Evolutionary conservation across 768 basidiomycete species (phyloP).

Genomic region (Piloderma croceum): DNA sequence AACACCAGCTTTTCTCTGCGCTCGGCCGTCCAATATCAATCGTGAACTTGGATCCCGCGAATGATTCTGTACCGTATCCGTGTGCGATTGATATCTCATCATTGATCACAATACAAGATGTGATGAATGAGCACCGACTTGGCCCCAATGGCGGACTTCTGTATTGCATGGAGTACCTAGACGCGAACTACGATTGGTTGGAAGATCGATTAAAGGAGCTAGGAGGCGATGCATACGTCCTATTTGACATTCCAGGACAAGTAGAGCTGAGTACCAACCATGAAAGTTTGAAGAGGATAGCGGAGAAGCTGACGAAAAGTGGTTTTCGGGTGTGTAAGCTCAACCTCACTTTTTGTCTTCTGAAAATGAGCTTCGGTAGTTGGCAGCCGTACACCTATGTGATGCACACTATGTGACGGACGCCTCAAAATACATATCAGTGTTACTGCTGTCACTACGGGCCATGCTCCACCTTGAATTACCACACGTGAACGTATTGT

Average conservation of each 20-base stretch:
- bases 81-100: conserved; percentile 81
- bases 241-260: conserved; percentile 96
- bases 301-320: conserved; percentile 62
- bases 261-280: conserved; percentile 98
- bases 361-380: conserved; percentile 36
- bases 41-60: conserved; percentile 95
- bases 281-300: conserved; percentile 76
- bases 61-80: conserved; percentile 84
- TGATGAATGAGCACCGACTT: conserved; percentile 76
- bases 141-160: conserved; percentile 97
- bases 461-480: conserved; percentile 98
- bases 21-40: conserved; percentile 81
- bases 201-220: conserved; percentile 60
- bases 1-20: conserved; percentile 84
- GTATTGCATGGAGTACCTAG: conserved; percentile 95
- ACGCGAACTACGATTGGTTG: conserved; percentile 90
- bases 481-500: conserved; percentile 96
- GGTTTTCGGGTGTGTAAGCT: conserved; percentile 74
- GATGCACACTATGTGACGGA: conserved; percentile 98
- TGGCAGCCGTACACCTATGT: conserved; percentile 91
- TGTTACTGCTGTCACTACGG: conserved; percentile 84
- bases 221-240: conserved; percentile 72
- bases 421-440: conserved; percentile 89
- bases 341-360: conserved; percentile 1
- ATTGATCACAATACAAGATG: conserved; percentile 82